Evolutionary conservation across 2,329 filamentous ascomycete genomes (phyloP), one percentile per base, ranked within the genome.

Genomic region (Ascochyta pisi): DNA sequence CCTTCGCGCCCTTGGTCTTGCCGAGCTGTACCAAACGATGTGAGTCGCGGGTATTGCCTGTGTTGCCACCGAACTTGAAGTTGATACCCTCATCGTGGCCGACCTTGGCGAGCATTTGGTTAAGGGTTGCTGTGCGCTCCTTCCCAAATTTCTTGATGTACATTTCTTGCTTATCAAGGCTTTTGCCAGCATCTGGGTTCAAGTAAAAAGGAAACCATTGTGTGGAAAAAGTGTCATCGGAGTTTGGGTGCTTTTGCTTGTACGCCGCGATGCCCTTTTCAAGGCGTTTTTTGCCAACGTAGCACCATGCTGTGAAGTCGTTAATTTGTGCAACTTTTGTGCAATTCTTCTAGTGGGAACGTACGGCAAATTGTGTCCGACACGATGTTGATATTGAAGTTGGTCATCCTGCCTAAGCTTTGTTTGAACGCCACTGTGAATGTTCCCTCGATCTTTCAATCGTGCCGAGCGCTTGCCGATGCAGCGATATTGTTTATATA

Each of bases 201-300:
- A 96, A 84, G 73, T 94, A 93, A 78, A 90, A 96, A 1, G 92
- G 89, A 58, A 84, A 82, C 90, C 91, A 96, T 58, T 82, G 83
- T 13, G 90, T 85, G 42, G 81, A 83, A 78, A 96, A 93, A 19
- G 83, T 90, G 76, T 94, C 89, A 35, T 82, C 75, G 9, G 79
- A 84, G 4, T 69, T 64, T 0, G 89, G 86, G 64, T 91, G 80
- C 35, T 81, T 79, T 66, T 83, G 80, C 67, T 85, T 83, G 78
- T 90, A 91, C 27, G 84, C 74, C 8, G 80, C 73, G 58, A 96
- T 94, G 59, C 89, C 91, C 58, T 83, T 84, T 46, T 89, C 85
- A 35, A 96, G 84, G 34, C 90, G 87, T 61, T 86, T 86, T 71
- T 91, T 89, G 75, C 91, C 92, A 15, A 96, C 81, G 74, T 92